phyloP scores from a whole-genome alignment of 1,284 basidiomycete genomes.

The Paramarasmius palmivorus region DNA sequence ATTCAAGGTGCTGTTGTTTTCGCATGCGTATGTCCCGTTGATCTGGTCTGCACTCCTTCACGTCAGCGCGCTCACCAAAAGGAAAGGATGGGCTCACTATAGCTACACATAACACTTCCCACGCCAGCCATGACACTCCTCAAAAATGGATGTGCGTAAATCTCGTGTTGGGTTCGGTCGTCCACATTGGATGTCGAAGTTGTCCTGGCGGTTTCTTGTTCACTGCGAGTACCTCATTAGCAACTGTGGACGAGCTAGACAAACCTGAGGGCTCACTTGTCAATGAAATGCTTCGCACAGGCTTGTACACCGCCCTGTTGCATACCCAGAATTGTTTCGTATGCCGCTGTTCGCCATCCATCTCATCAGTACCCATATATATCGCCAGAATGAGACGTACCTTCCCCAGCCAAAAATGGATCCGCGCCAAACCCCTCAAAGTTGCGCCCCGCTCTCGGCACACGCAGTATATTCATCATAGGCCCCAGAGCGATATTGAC shows the following conservation, averaged over 20 bases:
- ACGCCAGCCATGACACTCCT: constrained; percentile 54
- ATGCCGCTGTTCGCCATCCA: constrained; percentile 41
- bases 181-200: constrained; percentile 15
- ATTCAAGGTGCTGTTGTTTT: constrained; percentile 76
- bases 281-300: constrained; percentile 75
- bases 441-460: constrained; percentile 69
- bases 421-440: constrained; percentile 88
- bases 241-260: not conserved
- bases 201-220: constrained; percentile 15
- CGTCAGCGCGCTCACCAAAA: not conserved
- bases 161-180: constrained; percentile 19
- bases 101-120: constrained; percentile 78
- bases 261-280: constrained; percentile 5
- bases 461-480: constrained; percentile 75
- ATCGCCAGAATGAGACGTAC: not conserved
- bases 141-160: constrained; percentile 19
- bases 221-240: constrained; percentile 1
- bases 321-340: constrained; percentile 76
- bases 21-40: constrained; percentile 80
- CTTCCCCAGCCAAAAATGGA: constrained; percentile 72
- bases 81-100: constrained; percentile 39
- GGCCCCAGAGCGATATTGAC: constrained; percentile 67
- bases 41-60: constrained; percentile 45
- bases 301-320: constrained; percentile 75
- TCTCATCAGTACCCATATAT: not conserved